phyloP scores from a whole-genome alignment of 2,329 filamentous ascomycete species.

The Clonostachys byssicola region DNA sequence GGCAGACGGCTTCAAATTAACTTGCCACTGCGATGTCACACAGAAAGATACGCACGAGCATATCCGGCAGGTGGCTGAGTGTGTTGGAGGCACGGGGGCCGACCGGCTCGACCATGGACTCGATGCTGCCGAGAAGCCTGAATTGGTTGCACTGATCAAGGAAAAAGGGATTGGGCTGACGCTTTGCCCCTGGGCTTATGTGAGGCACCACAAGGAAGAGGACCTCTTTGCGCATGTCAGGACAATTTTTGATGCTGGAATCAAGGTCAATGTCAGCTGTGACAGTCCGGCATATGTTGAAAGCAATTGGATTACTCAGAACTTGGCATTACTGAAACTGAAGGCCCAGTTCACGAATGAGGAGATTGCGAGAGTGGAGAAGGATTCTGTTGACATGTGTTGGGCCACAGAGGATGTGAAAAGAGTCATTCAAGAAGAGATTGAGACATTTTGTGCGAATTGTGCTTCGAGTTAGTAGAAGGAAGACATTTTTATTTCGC shows the following conservation, averaged over 20 bases:
- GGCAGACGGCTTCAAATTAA: slow-evolving; percentile 37
- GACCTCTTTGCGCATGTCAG: neutral
- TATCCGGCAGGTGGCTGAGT: slow-evolving; percentile 40
- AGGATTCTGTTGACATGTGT: slow-evolving; percentile 36
- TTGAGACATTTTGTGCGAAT: slow-evolving; percentile 5
- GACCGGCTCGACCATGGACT: slow-evolving; percentile 73
- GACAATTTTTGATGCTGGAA: slow-evolving; percentile 54
- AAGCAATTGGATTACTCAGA: slow-evolving; percentile 32
- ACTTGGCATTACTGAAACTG: slow-evolving; percentile 3
- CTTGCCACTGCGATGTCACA: slow-evolving; percentile 46
- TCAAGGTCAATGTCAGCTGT: slow-evolving; percentile 66
- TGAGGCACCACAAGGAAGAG: slow-evolving; percentile 14
- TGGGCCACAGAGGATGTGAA: slow-evolving; percentile 38
- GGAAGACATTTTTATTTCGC: no score
- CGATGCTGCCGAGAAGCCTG: slow-evolving; percentile 52
- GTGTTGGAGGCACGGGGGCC: slow-evolving; percentile 54
- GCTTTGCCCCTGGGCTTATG: slow-evolving; percentile 51
- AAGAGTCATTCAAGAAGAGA: slow-evolving; percentile 9
- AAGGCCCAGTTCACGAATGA: slow-evolving; percentile 21
- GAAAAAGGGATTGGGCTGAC: slow-evolving; percentile 56
- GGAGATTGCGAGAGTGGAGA: slow-evolving; percentile 35
- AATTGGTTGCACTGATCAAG: slow-evolving; percentile 53
- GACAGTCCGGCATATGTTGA: slow-evolving; percentile 74
- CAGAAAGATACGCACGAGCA: slow-evolving; percentile 39
- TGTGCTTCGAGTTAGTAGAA: no score